These are phyloP conservation scores for Crithidia acanthocephali DNA, from an alignment of 208 protist genomes.

Conservation along the genomic window DNA sequence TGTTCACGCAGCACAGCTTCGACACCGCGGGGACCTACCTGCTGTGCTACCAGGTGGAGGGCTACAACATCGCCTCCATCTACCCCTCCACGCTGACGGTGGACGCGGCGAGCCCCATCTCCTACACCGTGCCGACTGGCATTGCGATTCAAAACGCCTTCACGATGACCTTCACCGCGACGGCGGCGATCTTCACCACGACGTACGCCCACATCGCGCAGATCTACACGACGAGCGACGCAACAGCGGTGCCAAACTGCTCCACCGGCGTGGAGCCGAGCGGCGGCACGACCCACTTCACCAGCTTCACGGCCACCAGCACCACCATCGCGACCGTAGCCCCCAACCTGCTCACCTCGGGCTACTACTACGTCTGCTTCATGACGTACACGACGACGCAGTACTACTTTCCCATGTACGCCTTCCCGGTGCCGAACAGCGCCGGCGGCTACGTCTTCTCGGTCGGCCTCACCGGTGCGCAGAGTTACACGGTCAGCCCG, in stretches of 20 bases:
- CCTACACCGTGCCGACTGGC: slow-evolving; percentile 68
- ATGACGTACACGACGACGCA: slow-evolving; percentile 57
- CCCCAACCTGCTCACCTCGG: slow-evolving; percentile 51
- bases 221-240: slow-evolving; percentile 47
- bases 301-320: slow-evolving; percentile 61
- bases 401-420: slow-evolving; percentile 25
- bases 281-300: slow-evolving; percentile 62
- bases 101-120: slow-evolving; percentile 63
- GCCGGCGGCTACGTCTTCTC: slow-evolving; percentile 81
- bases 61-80: slow-evolving; percentile 70
- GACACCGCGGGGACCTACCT: slow-evolving; percentile 52
- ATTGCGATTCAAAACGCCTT: slow-evolving; percentile 56
- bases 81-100: slow-evolving; percentile 54
- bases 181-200: slow-evolving; percentile 71
- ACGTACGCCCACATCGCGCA: slow-evolving; percentile 43
- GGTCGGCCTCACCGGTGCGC: slow-evolving; percentile 77
- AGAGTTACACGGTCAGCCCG: slow-evolving; percentile 76
- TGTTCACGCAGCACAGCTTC: slow-evolving; percentile 59
- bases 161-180: slow-evolving; percentile 61
- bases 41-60: slow-evolving; percentile 74
- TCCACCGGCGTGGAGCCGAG: slow-evolving; percentile 35
- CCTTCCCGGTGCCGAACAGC: slow-evolving; percentile 68
- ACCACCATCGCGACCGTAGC: slow-evolving; percentile 56
- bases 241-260: slow-evolving; percentile 46
- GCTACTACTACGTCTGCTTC: slow-evolving; percentile 90